A percentile compares a stretch with the other conserved stretches of the same genome.
Evolutionary conservation across 2,329 filamentous ascomycete genomes (phyloP).

Genomic region (Pseudocercospora pini-densiflorae): DNA sequence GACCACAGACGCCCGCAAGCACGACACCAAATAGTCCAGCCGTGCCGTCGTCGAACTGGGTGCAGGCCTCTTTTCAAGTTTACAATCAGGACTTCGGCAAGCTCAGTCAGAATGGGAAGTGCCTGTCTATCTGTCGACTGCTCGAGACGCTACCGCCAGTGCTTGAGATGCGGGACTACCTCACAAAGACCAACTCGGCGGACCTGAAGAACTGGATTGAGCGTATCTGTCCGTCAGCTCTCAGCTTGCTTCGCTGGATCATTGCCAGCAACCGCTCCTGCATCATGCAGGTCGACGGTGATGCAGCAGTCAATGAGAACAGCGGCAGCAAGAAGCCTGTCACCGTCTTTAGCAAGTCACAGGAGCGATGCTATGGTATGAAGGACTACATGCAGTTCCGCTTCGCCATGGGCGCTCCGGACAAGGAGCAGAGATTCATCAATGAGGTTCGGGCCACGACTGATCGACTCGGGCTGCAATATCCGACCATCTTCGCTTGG

Average conservation of each 20-base stretch:
- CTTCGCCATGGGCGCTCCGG: constrained; percentile 84
- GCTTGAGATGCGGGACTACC: constrained; percentile 58
- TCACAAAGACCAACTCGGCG: constrained; percentile 40
- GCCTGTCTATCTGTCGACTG: constrained; percentile 55
- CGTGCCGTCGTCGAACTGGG: constrained; percentile 35
- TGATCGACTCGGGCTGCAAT: constrained; percentile 45
- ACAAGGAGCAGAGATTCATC: constrained; percentile 79
- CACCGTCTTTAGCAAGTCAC: constrained; percentile 23
- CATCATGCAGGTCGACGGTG: constrained; percentile 73
- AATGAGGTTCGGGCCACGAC: constrained; percentile 60
- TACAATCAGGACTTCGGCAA: constrained; percentile 65
- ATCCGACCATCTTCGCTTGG: constrained; percentile 82
- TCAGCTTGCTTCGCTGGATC: constrained; percentile 80
- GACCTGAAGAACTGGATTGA: constrained; percentile 59
- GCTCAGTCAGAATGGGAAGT: constrained; percentile 52
- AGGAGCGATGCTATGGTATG: constrained; percentile 64
- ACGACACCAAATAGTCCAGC: constrained; percentile 24
- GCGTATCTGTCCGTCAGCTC: constrained; percentile 66
- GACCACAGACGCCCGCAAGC: constrained; percentile 19
- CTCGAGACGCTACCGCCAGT: constrained; percentile 67
- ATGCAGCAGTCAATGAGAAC: constrained; percentile 7
- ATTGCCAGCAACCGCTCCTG: constrained; percentile 87
- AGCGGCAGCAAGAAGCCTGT: constrained; percentile 20
- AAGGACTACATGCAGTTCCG: constrained; percentile 77
- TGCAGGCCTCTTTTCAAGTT: constrained; percentile 43